Evolutionary conservation across 1,284 basidiomycete genomes (phyloP), one percentile per base, ranked within the genome.

Genomic region (Puccinia novopanici): DNA sequence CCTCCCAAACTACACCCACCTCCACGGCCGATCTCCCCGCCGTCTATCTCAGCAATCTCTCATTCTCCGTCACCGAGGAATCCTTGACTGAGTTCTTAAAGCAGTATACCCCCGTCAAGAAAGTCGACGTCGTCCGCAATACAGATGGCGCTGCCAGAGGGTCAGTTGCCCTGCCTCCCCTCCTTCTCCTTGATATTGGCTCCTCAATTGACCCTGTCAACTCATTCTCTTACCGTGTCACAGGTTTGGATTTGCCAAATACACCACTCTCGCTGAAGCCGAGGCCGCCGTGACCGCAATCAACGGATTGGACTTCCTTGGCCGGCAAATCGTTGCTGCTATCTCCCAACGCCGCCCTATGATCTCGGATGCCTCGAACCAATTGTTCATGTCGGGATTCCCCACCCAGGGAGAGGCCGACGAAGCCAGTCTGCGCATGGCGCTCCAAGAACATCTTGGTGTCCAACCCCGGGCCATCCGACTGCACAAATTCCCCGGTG

Each of bases 361-460:
- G 37, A 59, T 79, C 27, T 72, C 65, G 5, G 34, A 48, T 37
- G 76, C 76, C 2, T 68, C 67, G 12, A 79, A 79, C 45, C 76
- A 79, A 42, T 68, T 79, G 13, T 79, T 79, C 76, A 79, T 79
- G 76, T 70, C 76, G 0, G 76, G 76, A 10, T 79, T 79, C 54
- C 76, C 76, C 3, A 79, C 76, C 1, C 63, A 79, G 27, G 76
- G 76, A 15, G 76, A 71, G 70, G 48, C 76, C 2, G 75, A 77
- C 42, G 76, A 79, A 45, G 67, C 54, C 2, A 68, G 67, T 6
- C 59, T 79, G 22, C 45, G 76, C 19, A 4, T 24, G 24, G 68
- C 50, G 10, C 37, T 79, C 12, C 54, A 71, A 17, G 67, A 79
- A 24, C 42, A 19, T 2, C 52, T 79, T 10, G 68, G 55, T 6